These are phyloP conservation scores for Alternaria alternata DNA, from an alignment of 2,329 filamentous ascomycete genomes.

Conservation along the genomic window DNA sequence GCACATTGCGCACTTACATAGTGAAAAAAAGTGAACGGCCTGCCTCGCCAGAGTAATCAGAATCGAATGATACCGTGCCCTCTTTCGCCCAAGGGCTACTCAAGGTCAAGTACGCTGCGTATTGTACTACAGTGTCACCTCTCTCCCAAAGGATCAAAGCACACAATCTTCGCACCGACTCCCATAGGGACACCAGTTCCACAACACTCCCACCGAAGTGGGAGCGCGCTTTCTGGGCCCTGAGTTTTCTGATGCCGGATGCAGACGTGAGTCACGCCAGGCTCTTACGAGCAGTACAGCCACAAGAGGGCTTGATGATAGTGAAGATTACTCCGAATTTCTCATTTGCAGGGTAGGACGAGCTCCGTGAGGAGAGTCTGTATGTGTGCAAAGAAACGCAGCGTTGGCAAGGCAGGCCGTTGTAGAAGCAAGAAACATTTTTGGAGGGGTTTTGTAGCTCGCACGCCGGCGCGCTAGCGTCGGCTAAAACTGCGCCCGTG, in stretches of 20 bases:
- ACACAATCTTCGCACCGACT: slow-evolving; percentile 95
- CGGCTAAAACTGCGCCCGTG: slow-evolving; percentile 17
- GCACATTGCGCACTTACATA: slow-evolving; percentile 55
- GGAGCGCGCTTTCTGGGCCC: slow-evolving; percentile 58
- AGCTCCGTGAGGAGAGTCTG: slow-evolving; percentile 52
- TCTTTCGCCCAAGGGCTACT: slow-evolving; percentile 51
- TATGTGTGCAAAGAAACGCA: slow-evolving; percentile 96
- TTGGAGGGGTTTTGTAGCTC: slow-evolving; percentile 48
- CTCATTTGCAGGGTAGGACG: slow-evolving; percentile 76
- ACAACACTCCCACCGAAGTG: slow-evolving; percentile 31
- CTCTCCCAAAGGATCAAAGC: slow-evolving; percentile 58
- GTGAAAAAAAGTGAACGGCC: slow-evolving; percentile 69
- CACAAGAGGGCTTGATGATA: slow-evolving; percentile 54
- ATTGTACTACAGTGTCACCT: slow-evolving; percentile 91
- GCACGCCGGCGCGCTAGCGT: slow-evolving; percentile 27
- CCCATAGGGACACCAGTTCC: slow-evolving; percentile 72
- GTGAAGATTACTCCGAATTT: slow-evolving; percentile 99
- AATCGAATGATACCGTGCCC: slow-evolving; percentile 79
- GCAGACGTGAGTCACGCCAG: slow-evolving; percentile 85
- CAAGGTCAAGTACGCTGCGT: slow-evolving; percentile 75
- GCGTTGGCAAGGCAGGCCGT: slow-evolving; percentile 88
- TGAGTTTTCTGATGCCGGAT: slow-evolving; percentile 90
- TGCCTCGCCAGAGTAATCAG: slow-evolving; percentile 88
- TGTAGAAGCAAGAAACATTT: slow-evolving; percentile 58
- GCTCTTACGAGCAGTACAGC: slow-evolving; percentile 80